Base-by-base conservation (phyloP, 306 rosid genomes). In the Cicer yamashitae region DNA sequence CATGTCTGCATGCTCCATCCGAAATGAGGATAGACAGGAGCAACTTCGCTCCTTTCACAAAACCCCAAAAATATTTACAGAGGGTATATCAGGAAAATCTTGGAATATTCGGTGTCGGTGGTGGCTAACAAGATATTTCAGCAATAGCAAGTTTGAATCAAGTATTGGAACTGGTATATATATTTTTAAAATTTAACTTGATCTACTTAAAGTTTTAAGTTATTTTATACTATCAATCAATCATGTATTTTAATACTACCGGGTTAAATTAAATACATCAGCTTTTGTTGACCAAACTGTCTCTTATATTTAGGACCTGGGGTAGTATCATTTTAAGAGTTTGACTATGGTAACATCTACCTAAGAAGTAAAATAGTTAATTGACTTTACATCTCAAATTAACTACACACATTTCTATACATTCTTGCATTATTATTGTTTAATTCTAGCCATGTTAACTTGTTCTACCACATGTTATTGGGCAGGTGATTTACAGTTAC, bases 101-200 rank as follows among this genome's bases (percentile, higher is more conserved):
- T 91, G 98, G 98, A 91, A 82, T 76, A 54, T 88, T 69, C 96
- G 97, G 5, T 81, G 94, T 44, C 78, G 92, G 79, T 88, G 96
- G 92, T 94, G 98, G 98, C 15, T 52, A 45, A 83, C 71, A 0
- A 87, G 84, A 51, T 92, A 91, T 82, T 94, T 91, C 82, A 78
- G 87, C 81, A 77, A 10, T 43, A 58, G 76, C 51, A 75, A 48
- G 44, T 84, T 85, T 53, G 72, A 69, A 43, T 78, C 90, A 58
- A 96, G 90, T 52, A 84, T 86, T 67, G 71, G 72, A 47, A 82
- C 83, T 58, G 98, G 96, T 91, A 89, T 7, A 39, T 69, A 63
- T 9, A 43, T 43, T 43, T 12, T 43, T 12, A 11, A 10, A 44
- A 39, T 77, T 77, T 20, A n/a, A 30, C 69, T 37, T 68, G 6